These are phyloP conservation scores for Priceomyces fermenticarens DNA, from an alignment of 805 yeast genomes.

Conservation along the genomic window DNA sequence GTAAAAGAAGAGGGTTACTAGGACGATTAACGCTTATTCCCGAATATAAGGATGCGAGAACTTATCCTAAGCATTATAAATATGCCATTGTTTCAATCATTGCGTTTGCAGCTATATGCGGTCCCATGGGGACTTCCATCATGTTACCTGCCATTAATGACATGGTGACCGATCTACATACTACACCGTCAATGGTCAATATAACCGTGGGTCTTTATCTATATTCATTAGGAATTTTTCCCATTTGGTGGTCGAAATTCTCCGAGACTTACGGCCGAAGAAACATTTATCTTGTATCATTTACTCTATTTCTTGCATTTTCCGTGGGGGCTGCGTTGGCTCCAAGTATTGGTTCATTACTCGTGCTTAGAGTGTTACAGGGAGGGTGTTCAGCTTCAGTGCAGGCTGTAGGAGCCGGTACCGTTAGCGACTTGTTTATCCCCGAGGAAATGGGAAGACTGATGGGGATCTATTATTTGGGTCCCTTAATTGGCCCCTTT, in stretches of 20 bases:
- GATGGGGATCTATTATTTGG: slow-evolving; percentile 76
- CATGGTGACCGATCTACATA: slow-evolving; percentile 51
- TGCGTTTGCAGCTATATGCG: slow-evolving; percentile 72
- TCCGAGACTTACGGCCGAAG: slow-evolving; percentile 77
- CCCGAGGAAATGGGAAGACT: slow-evolving; percentile 73
- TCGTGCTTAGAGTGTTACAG: slow-evolving; percentile 64
- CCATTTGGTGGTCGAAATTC: slow-evolving; percentile 85
- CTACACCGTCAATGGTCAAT: slow-evolving; percentile 61
- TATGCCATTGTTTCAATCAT: slow-evolving; percentile 57
- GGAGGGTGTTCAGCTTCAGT: slow-evolving; percentile 86
- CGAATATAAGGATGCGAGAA: slow-evolving; percentile 71
- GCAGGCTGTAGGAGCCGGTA: slow-evolving; percentile 88
- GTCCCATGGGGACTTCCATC: slow-evolving; percentile 89
- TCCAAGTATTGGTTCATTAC: slow-evolving; percentile 57
- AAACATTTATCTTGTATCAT: slow-evolving; percentile 67
- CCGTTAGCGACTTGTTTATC: slow-evolving; percentile 69
- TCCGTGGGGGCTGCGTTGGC: slow-evolving; percentile 71
- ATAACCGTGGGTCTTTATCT: slow-evolving; percentile 79
- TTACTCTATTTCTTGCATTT: slow-evolving; percentile 59
- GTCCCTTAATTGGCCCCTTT: slow-evolving; percentile 79
- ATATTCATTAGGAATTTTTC: slow-evolving; percentile 71
- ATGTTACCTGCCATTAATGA: slow-evolving; percentile 73
- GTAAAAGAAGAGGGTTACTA: slow-evolving; percentile 58
- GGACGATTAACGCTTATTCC: slow-evolving; percentile 53
- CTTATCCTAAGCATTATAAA: slow-evolving; percentile 52